Evolutionary conservation across 208 protist genomes (phyloP), one percentile per base, ranked within the genome.

Genomic region (Balamuthia mandrillaris): DNA sequence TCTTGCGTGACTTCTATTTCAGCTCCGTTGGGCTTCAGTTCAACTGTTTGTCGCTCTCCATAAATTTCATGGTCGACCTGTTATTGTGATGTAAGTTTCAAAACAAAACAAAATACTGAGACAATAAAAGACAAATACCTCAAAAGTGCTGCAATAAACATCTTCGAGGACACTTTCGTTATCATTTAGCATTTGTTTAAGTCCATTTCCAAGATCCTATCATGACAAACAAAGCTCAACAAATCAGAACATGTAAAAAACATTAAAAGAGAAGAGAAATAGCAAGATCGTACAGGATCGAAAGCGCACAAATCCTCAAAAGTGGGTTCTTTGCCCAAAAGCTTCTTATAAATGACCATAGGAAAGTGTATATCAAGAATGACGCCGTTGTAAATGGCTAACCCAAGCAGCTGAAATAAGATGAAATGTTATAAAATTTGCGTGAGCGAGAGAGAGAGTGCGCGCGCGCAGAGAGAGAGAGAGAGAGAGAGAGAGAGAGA

Each of bases 291-390:
- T 78, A 85, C 56, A 9, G 86, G 88, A n/a, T 89, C 45, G 27
- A 91, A 33, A 14, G 91, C 89, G 52, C 91, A 81, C 14, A 95
- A 78, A 85, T 95, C 94, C 18, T 91, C 78, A 3, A 95, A 54
- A 3, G 31, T 78, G 7, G 87, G 68, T 10, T 33, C 14, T 10
- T 81, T 24, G 70, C 85, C 86, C 54, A 96, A 60, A 9, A 97
- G 85, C 47, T 95, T 96, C 47, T 95, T 95, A 88, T 95, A 97
- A 14, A 96, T 78, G 29, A 94, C 87, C 5, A 88, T 12, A 1
- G 97, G 97, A 7, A 98, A 96, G 49, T 94, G 89, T n/a, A 97
- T 61, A 68, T 98, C 92, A 10, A 98, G 84, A 74, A 98, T 96
- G 44, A 97, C 90, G 12, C 90, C 87, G 85, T 98, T 98, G 88